A percentile compares a stretch with the other conserved stretches of the same genome.
Conservation (phyloP, 768 basidiomycete genomes). For the Coprinopsis cinerea region DNA sequence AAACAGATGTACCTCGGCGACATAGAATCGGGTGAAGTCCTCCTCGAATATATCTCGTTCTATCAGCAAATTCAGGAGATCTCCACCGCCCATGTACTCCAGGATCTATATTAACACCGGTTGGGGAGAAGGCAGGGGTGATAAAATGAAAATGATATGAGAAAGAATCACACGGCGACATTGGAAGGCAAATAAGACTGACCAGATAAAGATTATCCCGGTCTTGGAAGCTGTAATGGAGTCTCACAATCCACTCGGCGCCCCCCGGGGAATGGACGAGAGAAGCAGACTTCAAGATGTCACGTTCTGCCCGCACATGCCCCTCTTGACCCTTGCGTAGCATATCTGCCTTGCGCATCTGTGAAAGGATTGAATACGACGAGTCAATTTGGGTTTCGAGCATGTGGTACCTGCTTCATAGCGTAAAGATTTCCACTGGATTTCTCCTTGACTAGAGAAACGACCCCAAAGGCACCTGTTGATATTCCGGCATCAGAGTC, state of each 20-base stretch:
- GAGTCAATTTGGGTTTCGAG: background rate
- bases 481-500: too few relatives aligned
- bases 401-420: slow-evolving; percentile 82
- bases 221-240: slow-evolving; percentile 95
- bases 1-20: slow-evolving; percentile 65
- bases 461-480: slow-evolving; percentile 93
- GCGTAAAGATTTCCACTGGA: slow-evolving; percentile 78
- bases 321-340: slow-evolving; percentile 95
- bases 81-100: slow-evolving; percentile 95
- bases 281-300: slow-evolving; percentile 87
- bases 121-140: slow-evolving; percentile 18
- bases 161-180: slow-evolving; percentile 24
- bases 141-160: slow-evolving; percentile 54
- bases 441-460: slow-evolving; percentile 84
- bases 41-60: slow-evolving; percentile 89
- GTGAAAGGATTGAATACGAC: slow-evolving; percentile 19
- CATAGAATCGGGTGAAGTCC: slow-evolving; percentile 88
- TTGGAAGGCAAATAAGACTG: slow-evolving; percentile 28
- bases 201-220: slow-evolving; percentile 93
- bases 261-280: slow-evolving; percentile 65
- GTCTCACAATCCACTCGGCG: slow-evolving; percentile 90
- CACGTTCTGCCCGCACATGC: slow-evolving; percentile 93
- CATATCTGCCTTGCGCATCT: slow-evolving; percentile 90
- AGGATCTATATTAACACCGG: slow-evolving; percentile 54
- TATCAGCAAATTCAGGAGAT: slow-evolving; percentile 92